Percentiles rank a stretch among this genome's conserved stretches.
These are phyloP conservation scores for Phytopythium kandeliae DNA, from an alignment of 352 stramenopile species.

Conservation along the genomic window DNA sequence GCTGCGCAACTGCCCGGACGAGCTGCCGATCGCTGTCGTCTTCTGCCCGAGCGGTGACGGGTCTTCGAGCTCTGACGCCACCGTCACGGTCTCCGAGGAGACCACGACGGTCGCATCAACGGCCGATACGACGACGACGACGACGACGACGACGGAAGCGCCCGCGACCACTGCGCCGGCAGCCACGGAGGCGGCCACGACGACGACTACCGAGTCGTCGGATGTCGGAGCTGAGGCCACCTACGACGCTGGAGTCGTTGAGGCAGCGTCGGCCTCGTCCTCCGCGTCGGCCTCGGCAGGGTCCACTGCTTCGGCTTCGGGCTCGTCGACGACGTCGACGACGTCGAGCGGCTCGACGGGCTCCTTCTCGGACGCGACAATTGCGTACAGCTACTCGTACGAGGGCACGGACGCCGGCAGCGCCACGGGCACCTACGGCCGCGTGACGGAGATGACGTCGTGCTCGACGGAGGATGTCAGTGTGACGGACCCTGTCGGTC, in stretches of 20 bases:
- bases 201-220: too few relatives aligned
- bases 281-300: too few relatives aligned
- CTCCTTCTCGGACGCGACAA: conserved; percentile 23
- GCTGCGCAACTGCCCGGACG: conserved; percentile 36
- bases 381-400: conserved; percentile 37
- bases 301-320: conserved; percentile 5
- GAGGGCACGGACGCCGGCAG: conserved; percentile 25
- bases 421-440: conserved; percentile 33
- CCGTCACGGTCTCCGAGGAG: conserved; percentile 11
- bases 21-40: conserved; percentile 29
- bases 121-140: conserved; percentile 10
- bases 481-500: conserved; percentile 29
- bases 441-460: conserved; percentile 24
- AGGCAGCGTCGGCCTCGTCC: too few relatives aligned
- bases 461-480: conserved; percentile 32
- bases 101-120: conserved; percentile 8
- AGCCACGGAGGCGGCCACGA: too few relatives aligned
- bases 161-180: conserved; percentile 8
- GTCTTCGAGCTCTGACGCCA: conserved; percentile 7
- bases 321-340: conserved; percentile 7
- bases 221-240: too few relatives aligned
- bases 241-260: too few relatives aligned
- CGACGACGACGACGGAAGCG: too few relatives aligned
- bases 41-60: conserved; percentile 32
- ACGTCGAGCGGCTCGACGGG: conserved; percentile 12